Conservation (phyloP, 2,329 filamentous ascomycete species). For the Didymellaceae sp. region DNA sequence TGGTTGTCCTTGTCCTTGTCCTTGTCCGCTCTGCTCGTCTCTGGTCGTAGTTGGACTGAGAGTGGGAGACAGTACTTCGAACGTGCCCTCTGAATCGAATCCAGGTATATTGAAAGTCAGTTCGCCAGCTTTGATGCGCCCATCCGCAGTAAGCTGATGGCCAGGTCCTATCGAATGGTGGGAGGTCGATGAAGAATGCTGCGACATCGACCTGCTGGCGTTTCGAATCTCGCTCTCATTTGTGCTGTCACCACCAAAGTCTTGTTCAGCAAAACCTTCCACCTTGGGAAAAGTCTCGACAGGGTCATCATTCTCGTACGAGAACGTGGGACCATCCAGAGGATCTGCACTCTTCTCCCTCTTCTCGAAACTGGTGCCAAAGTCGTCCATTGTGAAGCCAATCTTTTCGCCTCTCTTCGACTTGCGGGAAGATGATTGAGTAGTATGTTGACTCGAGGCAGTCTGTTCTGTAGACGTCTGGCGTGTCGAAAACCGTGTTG, state of each 20-base stretch:
- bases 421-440: slow-evolving; percentile 10
- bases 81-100: slow-evolving; percentile 10
- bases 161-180: slow-evolving; percentile 14
- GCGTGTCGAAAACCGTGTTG: slow-evolving; percentile 7
- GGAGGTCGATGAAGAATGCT: neutral
- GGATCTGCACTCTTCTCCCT: slow-evolving; percentile 7
- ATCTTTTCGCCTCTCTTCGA: slow-evolving; percentile 23
- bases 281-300: slow-evolving; percentile 10
- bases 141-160: slow-evolving; percentile 13
- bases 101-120: slow-evolving; percentile 13
- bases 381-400: slow-evolving; percentile 28
- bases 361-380: slow-evolving; percentile 21
- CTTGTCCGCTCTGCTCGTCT: slow-evolving; percentile 4
- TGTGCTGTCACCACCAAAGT: slow-evolving; percentile 12
- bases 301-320: slow-evolving; percentile 8
- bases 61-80: slow-evolving; percentile 5
- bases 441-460: slow-evolving; percentile 3
- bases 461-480: slow-evolving; percentile 5
- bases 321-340: slow-evolving; percentile 4
- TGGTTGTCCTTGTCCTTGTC: neutral
- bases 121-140: slow-evolving; percentile 18
- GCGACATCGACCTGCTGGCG: neutral
- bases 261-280: slow-evolving; percentile 9
- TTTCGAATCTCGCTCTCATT: slow-evolving; percentile 9
- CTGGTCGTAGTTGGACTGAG: slow-evolving; percentile 16